Evolutionary conservation across 148 eudicot genomes (phyloP).

Genomic region (Vaccinium myrtillus): DNA sequence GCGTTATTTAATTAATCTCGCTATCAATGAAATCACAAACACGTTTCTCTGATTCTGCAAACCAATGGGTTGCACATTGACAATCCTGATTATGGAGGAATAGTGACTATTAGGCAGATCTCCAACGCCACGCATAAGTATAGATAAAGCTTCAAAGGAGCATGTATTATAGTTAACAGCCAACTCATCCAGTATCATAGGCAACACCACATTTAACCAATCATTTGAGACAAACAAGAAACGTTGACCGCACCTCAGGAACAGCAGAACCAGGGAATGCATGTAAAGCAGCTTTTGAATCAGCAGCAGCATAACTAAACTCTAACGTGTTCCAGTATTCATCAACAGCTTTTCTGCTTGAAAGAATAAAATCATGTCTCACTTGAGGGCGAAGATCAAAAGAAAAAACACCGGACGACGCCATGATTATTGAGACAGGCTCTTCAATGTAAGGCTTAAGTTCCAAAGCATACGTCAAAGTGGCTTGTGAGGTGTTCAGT

Average conservation of each 20-base stretch:
- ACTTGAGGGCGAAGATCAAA: slow-evolving; percentile 82
- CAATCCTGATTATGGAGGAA: not conserved
- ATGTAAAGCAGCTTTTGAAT: slow-evolving; percentile 75
- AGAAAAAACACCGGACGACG: slow-evolving; percentile 40
- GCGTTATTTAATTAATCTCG: not conserved
- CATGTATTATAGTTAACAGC: not conserved
- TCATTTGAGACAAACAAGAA: not conserved
- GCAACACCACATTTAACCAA: slow-evolving; percentile 12
- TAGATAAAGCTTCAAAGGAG: not conserved
- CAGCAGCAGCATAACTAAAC: slow-evolving; percentile 90
- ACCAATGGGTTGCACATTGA: slow-evolving; percentile 1
- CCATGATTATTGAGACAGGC: slow-evolving; percentile 50
- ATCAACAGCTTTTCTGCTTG: slow-evolving; percentile 75
- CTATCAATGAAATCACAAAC: not conserved
- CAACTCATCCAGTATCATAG: slow-evolving; percentile 6
- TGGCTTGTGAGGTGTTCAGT: slow-evolving; percentile 47
- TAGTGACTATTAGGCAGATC: not conserved
- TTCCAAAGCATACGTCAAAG: slow-evolving; percentile 75
- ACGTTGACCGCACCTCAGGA: slow-evolving; percentile 55
- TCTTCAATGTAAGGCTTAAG: slow-evolving; percentile 94
- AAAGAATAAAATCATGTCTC: slow-evolving; percentile 88
- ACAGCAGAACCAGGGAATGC: slow-evolving; percentile 94
- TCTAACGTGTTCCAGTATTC: slow-evolving; percentile 95
- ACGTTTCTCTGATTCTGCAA: not conserved
- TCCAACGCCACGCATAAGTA: not conserved